These are phyloP conservation scores for Capronia coronata DNA, from an alignment of 2,329 filamentous ascomycete species.

Conservation along the genomic window DNA sequence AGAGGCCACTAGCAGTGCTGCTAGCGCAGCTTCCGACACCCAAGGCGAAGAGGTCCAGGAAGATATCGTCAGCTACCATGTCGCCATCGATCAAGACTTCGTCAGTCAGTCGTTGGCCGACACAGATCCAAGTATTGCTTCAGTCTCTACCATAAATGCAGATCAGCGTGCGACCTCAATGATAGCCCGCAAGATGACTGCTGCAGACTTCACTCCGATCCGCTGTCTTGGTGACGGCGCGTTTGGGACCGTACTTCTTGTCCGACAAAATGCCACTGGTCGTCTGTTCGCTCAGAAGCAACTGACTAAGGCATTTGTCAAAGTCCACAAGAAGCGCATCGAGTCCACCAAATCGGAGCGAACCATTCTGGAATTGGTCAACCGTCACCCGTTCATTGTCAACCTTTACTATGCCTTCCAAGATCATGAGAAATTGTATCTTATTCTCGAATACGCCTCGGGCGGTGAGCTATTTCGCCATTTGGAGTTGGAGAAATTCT, in stretches of 20 bases:
- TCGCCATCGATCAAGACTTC: slow-evolving; percentile 78
- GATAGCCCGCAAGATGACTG: slow-evolving; percentile 73
- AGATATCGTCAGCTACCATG: slow-evolving; percentile 72
- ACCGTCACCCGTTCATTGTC: slow-evolving; percentile 93
- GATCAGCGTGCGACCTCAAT: slow-evolving; percentile 35
- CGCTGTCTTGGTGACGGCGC: slow-evolving; percentile 93
- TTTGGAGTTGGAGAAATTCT: slow-evolving; percentile 89
- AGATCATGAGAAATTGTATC: slow-evolving; percentile 92
- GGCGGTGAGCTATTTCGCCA: slow-evolving; percentile 97
- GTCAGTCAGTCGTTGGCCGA: slow-evolving; percentile 54
- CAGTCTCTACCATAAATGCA: slow-evolving; percentile 50
- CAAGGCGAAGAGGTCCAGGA: slow-evolving; percentile 64
- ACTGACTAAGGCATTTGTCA: slow-evolving; percentile 92
- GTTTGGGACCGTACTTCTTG: slow-evolving; percentile 88
- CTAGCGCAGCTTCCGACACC: slow-evolving; percentile 55
- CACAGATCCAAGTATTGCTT: slow-evolving; percentile 41
- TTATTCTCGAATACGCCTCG: slow-evolving; percentile 95
- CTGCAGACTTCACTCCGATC: slow-evolving; percentile 81
- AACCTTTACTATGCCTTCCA: slow-evolving; percentile 98
- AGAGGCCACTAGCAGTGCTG: slow-evolving; percentile 48
- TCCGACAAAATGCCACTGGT: slow-evolving; percentile 81
- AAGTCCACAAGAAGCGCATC: slow-evolving; percentile 89
- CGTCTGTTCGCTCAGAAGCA: slow-evolving; percentile 96
- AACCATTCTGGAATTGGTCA: slow-evolving; percentile 89
- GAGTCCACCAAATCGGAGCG: slow-evolving; percentile 98